Conservation (phyloP, 805 yeast species). For the Metschnikowia noctiluminum region DNA sequence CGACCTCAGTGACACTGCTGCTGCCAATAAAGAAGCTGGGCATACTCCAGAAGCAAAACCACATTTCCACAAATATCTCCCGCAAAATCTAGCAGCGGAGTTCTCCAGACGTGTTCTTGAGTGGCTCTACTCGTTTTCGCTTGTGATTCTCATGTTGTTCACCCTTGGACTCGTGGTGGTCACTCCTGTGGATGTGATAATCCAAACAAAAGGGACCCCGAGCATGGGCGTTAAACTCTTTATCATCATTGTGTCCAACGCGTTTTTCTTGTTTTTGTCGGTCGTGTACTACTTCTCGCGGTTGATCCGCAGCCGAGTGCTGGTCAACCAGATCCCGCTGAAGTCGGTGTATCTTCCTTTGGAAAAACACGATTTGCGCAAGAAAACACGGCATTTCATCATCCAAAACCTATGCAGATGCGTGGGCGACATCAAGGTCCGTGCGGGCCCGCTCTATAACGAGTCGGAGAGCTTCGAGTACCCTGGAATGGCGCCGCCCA, state of each 20-base stretch:
- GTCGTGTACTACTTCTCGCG: slow-evolving; percentile 56
- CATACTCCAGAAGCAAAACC: background rate
- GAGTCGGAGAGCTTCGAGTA: slow-evolving; percentile 27
- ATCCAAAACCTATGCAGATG: slow-evolving; percentile 27
- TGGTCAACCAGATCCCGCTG: slow-evolving; percentile 69
- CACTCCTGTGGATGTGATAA: slow-evolving; percentile 76
- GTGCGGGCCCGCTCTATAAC: slow-evolving; percentile 37
- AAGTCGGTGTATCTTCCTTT: slow-evolving; percentile 65
- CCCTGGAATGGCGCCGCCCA: slow-evolving; percentile 42
- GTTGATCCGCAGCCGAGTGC: slow-evolving; percentile 51
- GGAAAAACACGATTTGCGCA: slow-evolving; percentile 46
- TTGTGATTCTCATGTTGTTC: slow-evolving; percentile 33
- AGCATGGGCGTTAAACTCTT: slow-evolving; percentile 76
- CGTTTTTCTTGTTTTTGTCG: slow-evolving; percentile 50
- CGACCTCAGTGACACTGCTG: background rate
- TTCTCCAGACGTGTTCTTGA: slow-evolving; percentile 21
- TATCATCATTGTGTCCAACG: slow-evolving; percentile 72
- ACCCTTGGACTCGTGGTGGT: slow-evolving; percentile 60
- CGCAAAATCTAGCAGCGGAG: slow-evolving; percentile 15
- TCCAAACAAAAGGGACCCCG: slow-evolving; percentile 48
- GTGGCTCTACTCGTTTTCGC: slow-evolving; percentile 48
- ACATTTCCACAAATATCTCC: slow-evolving; percentile 4
- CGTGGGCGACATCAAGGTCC: slow-evolving; percentile 24
- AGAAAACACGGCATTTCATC: slow-evolving; percentile 23
- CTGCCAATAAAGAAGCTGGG: background rate